Evolutionary conservation across 495 filamentous ascomycete genomes (phyloP), one percentile per base, ranked within the genome.

Genomic region (Penicillium odoratum): DNA sequence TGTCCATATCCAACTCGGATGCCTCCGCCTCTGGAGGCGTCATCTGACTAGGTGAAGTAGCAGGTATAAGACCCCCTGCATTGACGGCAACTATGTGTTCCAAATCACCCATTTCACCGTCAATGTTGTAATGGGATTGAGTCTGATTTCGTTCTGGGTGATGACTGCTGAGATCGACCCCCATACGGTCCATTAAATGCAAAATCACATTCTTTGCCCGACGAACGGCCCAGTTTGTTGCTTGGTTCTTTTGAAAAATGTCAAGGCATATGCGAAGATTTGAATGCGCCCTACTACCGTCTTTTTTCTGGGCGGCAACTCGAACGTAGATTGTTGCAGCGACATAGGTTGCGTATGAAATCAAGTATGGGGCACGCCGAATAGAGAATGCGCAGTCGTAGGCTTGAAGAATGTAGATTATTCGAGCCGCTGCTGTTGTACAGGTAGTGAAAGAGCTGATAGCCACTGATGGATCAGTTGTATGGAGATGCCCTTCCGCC

Each of bases 321-420:
- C 73, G 68, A 15, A 75, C 71, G 34, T 65, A 65, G 18, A 77
- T 73, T 0, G 69, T 77, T 10, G 65, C 73, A 15, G 62, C 65
- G 9, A 73, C 69, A 51, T 75, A 77, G 1, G 71, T 74, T 2
- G 74, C 71, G 56, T 75, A 75, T 18, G 69, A 73, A 3, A 75
- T 69, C 13, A 75, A 56, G 57, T 74, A 75, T 5, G 74, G 73
- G 0, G 69, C 68, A 7, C 58, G 45, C 40, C 55, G 43, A 10
- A 74, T 67, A 3, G 63, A 66, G 42, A 72, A 77, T 3, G 58
- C 48, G 9, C 57, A 43, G 5, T 68, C 56, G 47, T 73, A 77
- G n/a, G 60, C 52, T 48, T 58, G 15, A 21, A 62, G 26, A 57
- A 61, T 11, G 8, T 57, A 28, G 36, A 60, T 61, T 38, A 72